Evolutionary conservation across 2,329 filamentous ascomycete genomes (phyloP).

Genomic region (Aspergillus pseudoviridinutans): DNA sequence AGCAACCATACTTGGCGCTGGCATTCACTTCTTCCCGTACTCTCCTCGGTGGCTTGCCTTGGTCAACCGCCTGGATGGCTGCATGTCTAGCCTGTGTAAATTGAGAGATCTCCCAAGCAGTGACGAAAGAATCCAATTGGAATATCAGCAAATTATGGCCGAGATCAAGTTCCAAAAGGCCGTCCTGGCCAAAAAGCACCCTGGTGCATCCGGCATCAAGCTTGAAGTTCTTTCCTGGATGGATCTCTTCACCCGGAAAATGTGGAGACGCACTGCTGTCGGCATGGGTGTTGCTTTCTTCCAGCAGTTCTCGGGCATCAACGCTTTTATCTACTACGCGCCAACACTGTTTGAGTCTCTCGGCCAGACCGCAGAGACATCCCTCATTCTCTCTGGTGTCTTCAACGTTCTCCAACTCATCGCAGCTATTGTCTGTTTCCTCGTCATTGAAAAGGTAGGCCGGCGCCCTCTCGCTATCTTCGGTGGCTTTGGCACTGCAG

Average conservation of each 20-base stretch:
- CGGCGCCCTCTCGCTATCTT: slow-evolving; percentile 21
- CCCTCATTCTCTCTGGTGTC: slow-evolving; percentile 21
- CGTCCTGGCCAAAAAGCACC: slow-evolving; percentile 36
- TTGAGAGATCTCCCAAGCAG: slow-evolving; percentile 41
- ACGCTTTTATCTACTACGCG: slow-evolving; percentile 48
- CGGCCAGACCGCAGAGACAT: slow-evolving; percentile 22
- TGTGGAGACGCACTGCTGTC: slow-evolving; percentile 21
- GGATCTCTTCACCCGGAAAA: slow-evolving; percentile 47
- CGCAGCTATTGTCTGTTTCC: slow-evolving; percentile 23
- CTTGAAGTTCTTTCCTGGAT: slow-evolving; percentile 46
- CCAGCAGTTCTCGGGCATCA: slow-evolving; percentile 42
- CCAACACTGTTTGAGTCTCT: slow-evolving; percentile 39
- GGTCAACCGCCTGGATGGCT: slow-evolving; percentile 37
- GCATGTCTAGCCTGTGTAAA: slow-evolving; percentile 34
- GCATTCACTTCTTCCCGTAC: slow-evolving; percentile 43
- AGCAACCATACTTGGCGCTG: slow-evolving; percentile 39
- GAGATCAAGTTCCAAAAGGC: slow-evolving; percentile 47
- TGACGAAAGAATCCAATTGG: slow-evolving; percentile 44
- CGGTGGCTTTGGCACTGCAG: slow-evolving; percentile 22
- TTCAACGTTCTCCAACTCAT: slow-evolving; percentile 32
- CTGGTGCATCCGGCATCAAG: slow-evolving; percentile 31
- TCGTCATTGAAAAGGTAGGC: slow-evolving; percentile 29
- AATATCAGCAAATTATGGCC: slow-evolving; percentile 49
- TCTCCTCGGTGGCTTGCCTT: slow-evolving; percentile 47
- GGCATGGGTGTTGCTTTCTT: slow-evolving; percentile 43